Base-by-base conservation (phyloP, 2,329 filamentous ascomycete species). In the Dothidotthia symphoricarpi region DNA sequence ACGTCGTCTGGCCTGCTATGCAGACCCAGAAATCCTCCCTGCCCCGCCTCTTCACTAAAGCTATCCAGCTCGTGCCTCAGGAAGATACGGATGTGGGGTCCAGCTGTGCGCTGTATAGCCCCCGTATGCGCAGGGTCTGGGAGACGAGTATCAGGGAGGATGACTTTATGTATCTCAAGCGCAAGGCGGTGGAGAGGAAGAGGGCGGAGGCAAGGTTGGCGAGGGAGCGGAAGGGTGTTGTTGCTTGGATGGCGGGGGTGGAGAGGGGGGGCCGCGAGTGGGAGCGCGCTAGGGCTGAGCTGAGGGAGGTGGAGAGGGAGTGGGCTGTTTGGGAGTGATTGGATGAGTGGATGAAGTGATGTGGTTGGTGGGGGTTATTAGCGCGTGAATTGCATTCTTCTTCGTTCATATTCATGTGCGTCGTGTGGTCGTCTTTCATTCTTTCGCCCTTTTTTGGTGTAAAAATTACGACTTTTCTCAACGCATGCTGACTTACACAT, bases 51-150 rank as follows among this genome's bases (percentile, higher is more conserved):
- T 61, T 68, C 42, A 81, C 79, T 46, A 74, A 76, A 39, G 73
- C 78, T 11, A 74, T 80, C 16, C 77, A 81, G 47, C 73, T 75
- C 10, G 66, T 85, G 4, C 73, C 76, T 3, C 61, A 71, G 0
- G 67, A 72, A 25, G 77, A 73, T 51, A 43, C 49, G 1, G 57
- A 45, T 40, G 48, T 46, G 15, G 71, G 65, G 48, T 71, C 47
- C 14, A 77, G 72, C 15, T 96, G 90, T 59, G 86, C 91, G 63
- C 74, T 96, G 3, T 95, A 93, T 62, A 90, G 86, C 28, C 68
- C 76, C 3, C 77, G 85, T 12, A 95, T 95, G 88, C 76, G 88
- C 27, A 74, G 76, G 0, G 74, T 87, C 1, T 95, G 94, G 59
- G 67, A 71, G 17, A 75, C 80, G 19, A 83, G 85, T 0, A 82